Base-by-base conservation (phyloP, 1,284 basidiomycete genomes). In the Neolentinus lepideus region DNA sequence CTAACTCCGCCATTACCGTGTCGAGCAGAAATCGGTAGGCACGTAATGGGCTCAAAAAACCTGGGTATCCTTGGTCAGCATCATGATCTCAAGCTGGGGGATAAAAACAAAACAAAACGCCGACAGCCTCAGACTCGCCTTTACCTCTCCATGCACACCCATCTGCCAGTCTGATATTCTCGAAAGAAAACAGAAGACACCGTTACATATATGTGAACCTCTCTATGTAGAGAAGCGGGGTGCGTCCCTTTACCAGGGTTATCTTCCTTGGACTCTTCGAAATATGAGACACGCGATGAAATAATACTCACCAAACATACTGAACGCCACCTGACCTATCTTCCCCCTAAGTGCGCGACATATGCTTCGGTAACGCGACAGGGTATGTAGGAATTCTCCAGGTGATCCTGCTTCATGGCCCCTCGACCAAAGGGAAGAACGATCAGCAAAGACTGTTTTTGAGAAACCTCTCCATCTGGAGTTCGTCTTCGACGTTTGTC, bases 381-480 rank as follows among this genome's bases (percentile, higher is more conserved):
- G 63, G 58, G 61, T 59, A 74, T 88, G 84, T 90, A 69, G 79
- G 74, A 80, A 68, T 66, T 74, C 85, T 79, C 85, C 85, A 91
- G 88, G 88, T 91, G 84, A 85, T 91, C 88, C 83, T 78, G 88
- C 88, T 75, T 91, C 88, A 85, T 89, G 46, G 72, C 84, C 76
- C 79, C 88, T 91, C 89, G 70, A 91, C 88, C 89, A 80, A 67
- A 70, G 88, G 89, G 88, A 91, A 78, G 75, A 83, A 79, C 88
- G 75, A 77, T 89, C 88, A 82, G 88, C 88, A 81, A 80, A 85
- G 87, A 90, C 80, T 90, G 88, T 91, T 91, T 91, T 90, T 80
- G 84, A 85, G 85, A 75, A 67, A 72, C 67, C 80, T 52, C 57
- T 58, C 71, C 68, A 67, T 25, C 4, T 21, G 11, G 33, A 61